Conservation (phyloP, 2,329 filamentous ascomycete genomes). For the Colletotrichum gloeosporioides region DNA sequence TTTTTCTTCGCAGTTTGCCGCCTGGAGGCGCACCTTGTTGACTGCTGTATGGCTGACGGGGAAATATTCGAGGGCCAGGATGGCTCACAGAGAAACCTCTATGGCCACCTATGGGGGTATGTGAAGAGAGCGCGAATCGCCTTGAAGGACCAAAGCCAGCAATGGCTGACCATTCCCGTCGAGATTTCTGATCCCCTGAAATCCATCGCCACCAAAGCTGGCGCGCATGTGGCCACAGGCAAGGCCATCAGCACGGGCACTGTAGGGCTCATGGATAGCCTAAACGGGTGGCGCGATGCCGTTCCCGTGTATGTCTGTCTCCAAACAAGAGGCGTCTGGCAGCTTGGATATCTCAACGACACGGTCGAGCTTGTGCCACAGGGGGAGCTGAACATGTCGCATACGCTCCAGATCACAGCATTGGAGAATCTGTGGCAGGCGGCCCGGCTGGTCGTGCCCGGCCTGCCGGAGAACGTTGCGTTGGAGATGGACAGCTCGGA, state of each 20-base stretch:
- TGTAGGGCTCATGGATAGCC: neutral
- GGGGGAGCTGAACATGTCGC: neutral
- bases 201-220: neutral
- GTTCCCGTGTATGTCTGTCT: neutral
- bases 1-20: too few relatives aligned
- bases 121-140: too few relatives aligned
- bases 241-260: neutral
- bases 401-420: neutral
- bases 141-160: neutral
- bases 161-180: neutral
- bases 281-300: neutral
- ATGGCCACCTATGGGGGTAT: too few relatives aligned
- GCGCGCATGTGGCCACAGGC: neutral
- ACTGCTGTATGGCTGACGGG: too few relatives aligned
- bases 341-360: neutral
- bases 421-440: neutral
- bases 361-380: neutral
- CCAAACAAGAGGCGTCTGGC: neutral
- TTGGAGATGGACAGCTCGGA: neutral
- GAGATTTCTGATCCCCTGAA: neutral
- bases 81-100: too few relatives aligned
- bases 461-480: neutral
- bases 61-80: too few relatives aligned
- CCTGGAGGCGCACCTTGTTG: too few relatives aligned
- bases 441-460: neutral